Base-by-base conservation (phyloP, 1,284 basidiomycete species). In the Moniliophthora roreri region DNA sequence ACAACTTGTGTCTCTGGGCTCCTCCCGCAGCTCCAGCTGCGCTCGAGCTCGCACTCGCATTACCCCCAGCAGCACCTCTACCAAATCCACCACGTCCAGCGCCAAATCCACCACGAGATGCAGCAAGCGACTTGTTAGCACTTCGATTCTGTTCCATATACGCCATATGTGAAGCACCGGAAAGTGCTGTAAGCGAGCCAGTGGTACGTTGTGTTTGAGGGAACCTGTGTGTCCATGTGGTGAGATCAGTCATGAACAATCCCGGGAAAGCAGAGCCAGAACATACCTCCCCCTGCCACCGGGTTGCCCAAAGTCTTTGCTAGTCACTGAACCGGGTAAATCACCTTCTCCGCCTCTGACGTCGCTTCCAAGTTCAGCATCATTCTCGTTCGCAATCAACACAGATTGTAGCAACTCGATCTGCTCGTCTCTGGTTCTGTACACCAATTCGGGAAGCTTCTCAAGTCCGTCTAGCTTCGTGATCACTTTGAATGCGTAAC, bases 401-500 rank as follows among this genome's bases (percentile, higher is more conserved):
- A 99, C 95, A 11, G 92, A 90, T 57, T 93, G 89, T 35, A 99
- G 79, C 16, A 99, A 81, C 67, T 97, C 95, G 58, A 99, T 96
- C 75, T 99, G 97, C 67, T 97, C 91, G 60, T 92, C 86, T 65
- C 86, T 85, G 39, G 90, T 93, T 62, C 84, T 85, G 77, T 97
- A 99, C 49, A 98, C 96, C 53, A 99, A 80, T 60, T 93, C 91
- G 1, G 91, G 87, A 65, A 97, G 80, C 45, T 83, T 78, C 56
- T 97, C 87, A 46, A 98, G 80, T 1, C 97, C 97, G 58, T 97
- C 93, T 20, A 99, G 83, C 63, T 97, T 93, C 7, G 97, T 99
- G 71, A 99, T 99, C 52, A 99, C 96, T 70, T 98, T 98, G 84
- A 99, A 99, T 1, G 95, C 92, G 72, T 99, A 99, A 1, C 95